Evolutionary conservation across 2,329 filamentous ascomycete genomes (phyloP), one percentile per base, ranked within the genome.

Genomic region (Apiospora pterosperma): DNA sequence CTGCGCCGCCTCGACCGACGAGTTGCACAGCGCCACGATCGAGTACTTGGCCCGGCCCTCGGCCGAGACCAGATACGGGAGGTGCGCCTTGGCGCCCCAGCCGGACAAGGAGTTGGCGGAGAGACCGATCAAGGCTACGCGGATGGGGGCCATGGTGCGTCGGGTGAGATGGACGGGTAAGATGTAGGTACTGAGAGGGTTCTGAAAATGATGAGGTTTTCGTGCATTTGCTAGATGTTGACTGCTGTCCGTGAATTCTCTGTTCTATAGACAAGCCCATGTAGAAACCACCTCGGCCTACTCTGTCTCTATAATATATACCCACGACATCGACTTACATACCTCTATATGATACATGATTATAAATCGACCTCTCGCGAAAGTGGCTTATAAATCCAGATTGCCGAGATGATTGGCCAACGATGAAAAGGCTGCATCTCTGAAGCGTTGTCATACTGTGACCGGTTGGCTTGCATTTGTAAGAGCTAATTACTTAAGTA

Each of bases 41-140:
- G 77, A 63, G 68, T 79, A 86, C 16, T 79, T 76, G 2, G 76
- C 65, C 21, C 77, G 77, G 11, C 80, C 78, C 2, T 71, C 75
- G 0, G 80, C 73, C 0, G 82, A 83, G 44, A 81, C 74, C 1
- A 89, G 81, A 69, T 88, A 88, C 0, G 87, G 85, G 0, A 89
- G 80, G 69, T 90, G 87, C 3, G 84, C 85, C 31, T 68, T 69
- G 39, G 75, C 76, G 2, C 85, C 85, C 87, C 87, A 89, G 0
- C 81, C 79, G 5, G 78, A 79, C 25, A 77, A 76, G 63, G 82
- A 80, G 3, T 77, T 76, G 63, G 81, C 74, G 1, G 84, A 87
- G 61, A 88, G 83, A 61, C 85, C 86, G 63, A 87, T 78, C 21
- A 89, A 77, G 55, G 81, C 87, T 23, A 84, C 75, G 61, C 82